Evolutionary conservation across 768 basidiomycete species (phyloP), one percentile per base, ranked within the genome.

Genomic region (Hericium alpestre): DNA sequence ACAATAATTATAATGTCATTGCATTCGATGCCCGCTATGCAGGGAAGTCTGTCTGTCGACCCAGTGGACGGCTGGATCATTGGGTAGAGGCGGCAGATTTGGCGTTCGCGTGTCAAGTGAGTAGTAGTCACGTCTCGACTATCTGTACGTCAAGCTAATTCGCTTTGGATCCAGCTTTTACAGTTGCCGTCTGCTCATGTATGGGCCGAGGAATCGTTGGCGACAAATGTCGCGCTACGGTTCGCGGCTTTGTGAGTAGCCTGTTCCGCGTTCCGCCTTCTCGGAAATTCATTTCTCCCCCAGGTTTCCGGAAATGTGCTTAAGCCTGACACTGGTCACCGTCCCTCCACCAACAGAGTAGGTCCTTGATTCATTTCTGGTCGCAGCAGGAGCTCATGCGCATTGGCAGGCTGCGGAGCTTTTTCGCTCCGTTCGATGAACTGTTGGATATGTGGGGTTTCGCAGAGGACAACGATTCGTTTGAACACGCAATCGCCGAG

Each of bases 41-140:
- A 25, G 88, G 88, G 13, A 76, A 73, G 66, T 85, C 84, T 3
- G 67, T 68, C 2, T 77, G 72, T 59, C 75, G 80, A 54, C 78
- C 77, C 3, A 80, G 70, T 51, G 79, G 76, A 8, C 71, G 73
- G 49, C 82, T 84, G 64, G 88, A 91, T 69, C 79, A 76, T 58
- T 91, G 86, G 81, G 86, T 89, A 7, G 81, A 87, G 43, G 86
- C 87, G 1, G 89, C 87, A 38, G 88, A 90, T 72, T 64, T 90
- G 39, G 88, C 85, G 3, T 74, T 79, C 15, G 82, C 79, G 53
- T 78, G 79, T 61, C 79, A 81, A 69, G 86, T 83, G 59, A 47
- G n/a, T n/a, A n/a, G n/a, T n/a, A n/a, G 79, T 72, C 53, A 22
- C 13, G 12, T 18, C 15, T 43, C 32, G 38, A 38, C 41, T 49